Conservation (phyloP, 345 rosid species). For the Citrus trifoliata region DNA sequence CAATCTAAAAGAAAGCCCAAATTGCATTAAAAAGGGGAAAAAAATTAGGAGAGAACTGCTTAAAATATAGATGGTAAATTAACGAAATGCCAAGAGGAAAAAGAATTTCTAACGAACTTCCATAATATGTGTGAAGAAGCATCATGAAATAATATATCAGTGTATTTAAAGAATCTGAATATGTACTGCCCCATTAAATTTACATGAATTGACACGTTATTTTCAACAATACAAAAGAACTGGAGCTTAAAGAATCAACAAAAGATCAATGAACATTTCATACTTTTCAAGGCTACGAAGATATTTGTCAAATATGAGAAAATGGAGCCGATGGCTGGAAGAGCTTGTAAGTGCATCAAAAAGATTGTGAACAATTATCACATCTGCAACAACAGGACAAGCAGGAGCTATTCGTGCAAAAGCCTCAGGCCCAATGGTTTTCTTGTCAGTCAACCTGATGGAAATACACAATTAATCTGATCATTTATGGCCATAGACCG, state of each 20-base stretch:
- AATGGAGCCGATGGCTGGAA: slow-evolving; percentile 71
- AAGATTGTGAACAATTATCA: slow-evolving; percentile 80
- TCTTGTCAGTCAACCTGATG: slow-evolving; percentile 75
- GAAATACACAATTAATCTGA: background rate
- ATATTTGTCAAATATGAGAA: slow-evolving; percentile 87
- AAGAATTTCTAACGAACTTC: background rate
- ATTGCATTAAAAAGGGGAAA: background rate
- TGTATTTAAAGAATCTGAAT: background rate
- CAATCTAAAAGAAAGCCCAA: background rate
- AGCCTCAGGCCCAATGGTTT: slow-evolving; percentile 79
- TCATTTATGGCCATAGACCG: background rate
- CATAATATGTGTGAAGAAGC: background rate
- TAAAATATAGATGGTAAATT: background rate
- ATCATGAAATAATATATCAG: background rate
- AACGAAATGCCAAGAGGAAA: background rate
- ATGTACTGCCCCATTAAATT: background rate
- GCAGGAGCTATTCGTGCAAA: slow-evolving; percentile 89
- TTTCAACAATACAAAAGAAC: background rate
- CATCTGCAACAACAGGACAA: slow-evolving; percentile 79
- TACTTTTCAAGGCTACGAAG: slow-evolving; percentile 89
- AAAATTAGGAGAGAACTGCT: background rate
- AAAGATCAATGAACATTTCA: slow-evolving; percentile 23
- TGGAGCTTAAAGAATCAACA: background rate
- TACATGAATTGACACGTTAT: background rate
- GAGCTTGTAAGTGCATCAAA: slow-evolving; percentile 78